Base-by-base conservation (phyloP, 352 stramenopile species). In the Peronospora belbahrii region DNA sequence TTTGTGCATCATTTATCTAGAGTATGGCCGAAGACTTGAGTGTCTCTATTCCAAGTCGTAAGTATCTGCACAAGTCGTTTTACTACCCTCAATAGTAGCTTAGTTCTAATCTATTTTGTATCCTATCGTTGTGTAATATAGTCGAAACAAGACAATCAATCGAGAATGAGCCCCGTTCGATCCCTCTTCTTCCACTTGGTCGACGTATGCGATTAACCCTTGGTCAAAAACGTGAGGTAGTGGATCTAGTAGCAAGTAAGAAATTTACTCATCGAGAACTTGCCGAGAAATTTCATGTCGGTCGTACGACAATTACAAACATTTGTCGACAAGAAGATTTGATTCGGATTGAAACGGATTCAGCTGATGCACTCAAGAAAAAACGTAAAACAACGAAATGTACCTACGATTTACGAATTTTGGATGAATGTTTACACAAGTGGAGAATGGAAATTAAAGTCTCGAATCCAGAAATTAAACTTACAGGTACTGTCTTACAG, bases 361-460 rank as follows among this genome's bases (percentile, higher is more conserved):
- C 80, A 33, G 80, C 80, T 5, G 80, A 92, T 56, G 75, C 76
- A 6, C 65, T 74, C 23, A 92, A 92, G 66, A 92, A 92, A 65
- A 81, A 82, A 48, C 67, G 80, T 62, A 92, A 92, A 59, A 92
- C 77, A 14, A 88, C 81, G 48, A 87, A 85, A 49, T 89, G 77
- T 61, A 78, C 75, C 35, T 89, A 89, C 56, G 77, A 92, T 47
- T 59, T 89, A 52, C 73, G 74, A 15, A 67, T 89, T 50, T 52
- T 92, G 24, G 77, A 89, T 56, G 77, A 92, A 59, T 85, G 72
- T 57, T 55, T 92, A 43, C 78, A 92, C 65, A 92, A 92, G 68
- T 89, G 77, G 81, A 72, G 81, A 35, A 88, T 92, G 77, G 81
- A 92, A 53, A 59, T 85, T 31, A 85, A 85, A 35, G 77, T 92